Evolutionary conservation across 2,329 filamentous ascomycete species (phyloP).

Genomic region (Cercospora sesami): DNA sequence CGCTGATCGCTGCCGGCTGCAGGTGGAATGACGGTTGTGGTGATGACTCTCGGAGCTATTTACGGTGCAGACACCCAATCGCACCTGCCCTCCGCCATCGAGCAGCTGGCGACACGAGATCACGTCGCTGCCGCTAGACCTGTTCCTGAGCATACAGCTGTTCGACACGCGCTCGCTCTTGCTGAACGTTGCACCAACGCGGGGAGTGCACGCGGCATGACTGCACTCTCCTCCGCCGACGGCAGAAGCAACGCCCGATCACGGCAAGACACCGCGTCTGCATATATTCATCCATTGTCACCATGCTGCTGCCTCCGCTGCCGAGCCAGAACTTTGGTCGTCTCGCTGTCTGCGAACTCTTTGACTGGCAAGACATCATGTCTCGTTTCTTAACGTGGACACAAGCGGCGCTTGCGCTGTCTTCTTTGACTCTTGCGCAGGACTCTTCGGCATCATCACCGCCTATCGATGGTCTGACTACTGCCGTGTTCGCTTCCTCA

Average conservation of each 20-base stretch:
- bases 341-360: background rate
- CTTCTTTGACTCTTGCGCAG: conserved; percentile 29
- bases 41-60: background rate
- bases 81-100: background rate
- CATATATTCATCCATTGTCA: background rate
- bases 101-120: background rate
- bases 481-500: conserved; percentile 19
- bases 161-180: background rate
- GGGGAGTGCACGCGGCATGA: background rate
- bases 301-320: background rate
- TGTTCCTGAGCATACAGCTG: background rate
- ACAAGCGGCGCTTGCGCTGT: conserved; percentile 28
- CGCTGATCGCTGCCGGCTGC: background rate
- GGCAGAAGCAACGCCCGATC: background rate
- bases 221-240: background rate
- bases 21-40: background rate
- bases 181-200: background rate
- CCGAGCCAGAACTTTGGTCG: background rate
- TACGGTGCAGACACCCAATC: background rate
- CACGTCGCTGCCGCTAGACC: background rate
- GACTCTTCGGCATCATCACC: conserved; percentile 22
- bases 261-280: background rate
- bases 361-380: conserved; percentile 16
- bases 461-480: conserved; percentile 27
- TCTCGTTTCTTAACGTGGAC: conserved; percentile 22